These are phyloP conservation scores for Fraxinus albicans DNA, from an alignment of 305 asterid species.

Conservation along the genomic window DNA sequence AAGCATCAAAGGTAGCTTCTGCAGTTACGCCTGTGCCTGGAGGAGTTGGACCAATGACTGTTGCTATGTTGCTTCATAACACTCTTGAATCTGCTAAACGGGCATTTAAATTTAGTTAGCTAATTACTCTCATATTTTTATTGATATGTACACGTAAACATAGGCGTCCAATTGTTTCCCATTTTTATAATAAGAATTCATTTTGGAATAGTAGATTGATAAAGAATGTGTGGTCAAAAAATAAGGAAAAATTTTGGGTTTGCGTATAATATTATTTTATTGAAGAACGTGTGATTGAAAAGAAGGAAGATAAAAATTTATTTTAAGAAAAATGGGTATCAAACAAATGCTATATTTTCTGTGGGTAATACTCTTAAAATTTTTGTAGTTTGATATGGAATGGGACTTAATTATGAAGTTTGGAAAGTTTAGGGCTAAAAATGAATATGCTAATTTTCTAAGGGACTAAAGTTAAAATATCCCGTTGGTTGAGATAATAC, in stretches of 20 bases:
- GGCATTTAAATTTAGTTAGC: conserved; percentile 37
- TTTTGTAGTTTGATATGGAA: neutral
- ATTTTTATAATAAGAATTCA: no score
- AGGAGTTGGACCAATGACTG: conserved; percentile 97
- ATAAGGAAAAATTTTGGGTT: no score
- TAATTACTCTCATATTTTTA: neutral
- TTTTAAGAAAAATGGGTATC: no score
- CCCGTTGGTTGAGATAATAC: neutral
- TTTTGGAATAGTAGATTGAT: no score
- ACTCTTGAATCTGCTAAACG: conserved; percentile 81
- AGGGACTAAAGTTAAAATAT: neutral
- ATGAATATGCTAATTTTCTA: neutral
- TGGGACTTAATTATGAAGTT: neutral
- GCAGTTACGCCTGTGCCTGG: conserved; percentile 95
- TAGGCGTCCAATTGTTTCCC: neutral
- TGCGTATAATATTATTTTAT: no score
- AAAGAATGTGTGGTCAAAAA: no score
- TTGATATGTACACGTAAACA: neutral
- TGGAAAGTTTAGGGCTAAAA: neutral
- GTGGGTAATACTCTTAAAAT: neutral
- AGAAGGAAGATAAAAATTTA: no score
- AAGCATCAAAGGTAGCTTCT: conserved; percentile 70
- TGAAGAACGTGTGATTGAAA: no score
- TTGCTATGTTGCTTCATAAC: conserved; percentile 90
- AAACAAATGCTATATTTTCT: neutral